Evolutionary conservation across 1,139 yeast genomes (phyloP), one percentile per base, ranked within the genome.

Genomic region (Debaryomyces sp.): DNA sequence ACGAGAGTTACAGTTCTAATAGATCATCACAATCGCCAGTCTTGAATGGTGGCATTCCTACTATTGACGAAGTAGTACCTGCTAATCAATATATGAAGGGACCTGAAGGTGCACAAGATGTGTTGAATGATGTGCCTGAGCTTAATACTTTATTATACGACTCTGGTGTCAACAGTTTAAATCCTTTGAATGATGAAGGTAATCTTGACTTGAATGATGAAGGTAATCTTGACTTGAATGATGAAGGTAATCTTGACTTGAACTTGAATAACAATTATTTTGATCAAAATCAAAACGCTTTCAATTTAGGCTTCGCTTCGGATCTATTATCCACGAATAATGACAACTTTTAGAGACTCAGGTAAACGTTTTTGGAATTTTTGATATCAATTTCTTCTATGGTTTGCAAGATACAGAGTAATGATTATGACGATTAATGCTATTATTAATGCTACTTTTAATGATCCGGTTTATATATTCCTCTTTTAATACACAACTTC

Each of bases 311-410:
- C n/a, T 41, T 41, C 17, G 7, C 48, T 4, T 41, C 50, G 9
- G 50, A 47, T 36, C 27, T 46, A 15, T 42, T 47, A 23, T 41
- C 45, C 12, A 26, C 50, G 5, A 27, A 27, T 32, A 44, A 22
- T 38, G 41, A 44, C 30, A 30, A 15, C 15, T 22, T 44, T 36
- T 43, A 43, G 45, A 37, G 40, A 26, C 12, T 6, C 30, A 30
- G 8, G 18, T 15, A 10, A 21, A 21, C 8, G 9, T 34, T 34
- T n/a, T 21, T 26, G n/a, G 12, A 22, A 22, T 9, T 21, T 32
- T 32, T 17, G 4, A 2, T 35, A 15, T 30, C 34, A 30, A 8
- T 32, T 17, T 18, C 8, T 34, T 34, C 18, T 34, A 18, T 34
- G 24, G 18, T 34, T 34, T 18, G 34, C 22, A 15, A 6, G 21